Evolutionary conservation across 2,329 filamentous ascomycete genomes (phyloP), one percentile per base, ranked within the genome.

Genomic region (Monilinia vaccinii-corymbosi): DNA sequence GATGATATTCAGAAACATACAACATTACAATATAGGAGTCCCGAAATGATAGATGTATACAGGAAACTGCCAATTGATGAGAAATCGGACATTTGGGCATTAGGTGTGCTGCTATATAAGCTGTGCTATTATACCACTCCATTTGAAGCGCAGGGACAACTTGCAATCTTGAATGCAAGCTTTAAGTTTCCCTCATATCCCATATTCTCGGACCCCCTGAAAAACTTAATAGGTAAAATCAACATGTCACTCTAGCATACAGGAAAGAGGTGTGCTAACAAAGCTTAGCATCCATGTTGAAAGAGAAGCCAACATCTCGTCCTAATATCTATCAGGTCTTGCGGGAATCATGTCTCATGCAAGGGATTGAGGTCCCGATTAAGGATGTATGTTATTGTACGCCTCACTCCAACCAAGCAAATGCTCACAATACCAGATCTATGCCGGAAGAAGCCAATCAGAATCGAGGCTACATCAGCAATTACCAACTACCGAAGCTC

Each of bases 21-120:
- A 0, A 99, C 94, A 0, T 81, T 99, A 75, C 94, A 99, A 73
- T 99, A 99, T 73, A 83, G 94, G 66, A 97, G 93, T 72, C 94
- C 94, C 7, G 94, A 99, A 75, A 99, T 99, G 94, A 87, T 99
- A 62, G 94, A 99, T 71, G 94, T 99, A 28, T 99, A 97, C 75
- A 82, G 92, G 64, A 96, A 95, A 74, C 90, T 92, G 68, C 91
- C 94, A 0, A 96, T 99, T 71, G 91, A 99, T 71, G 94, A 99
- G 76, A 99, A 99, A 77, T 95, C 92, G 52, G 94, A 99, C 73
- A 97, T 99, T 34, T 99, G 71, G 94, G 94, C 94, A 1, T 76
- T 99, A 63, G 94, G 94, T 6, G 94, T 99, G 46, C 77, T 99
- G 61, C 76, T 99, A 58, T 99, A 99, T 79, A 99, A 99, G 78